Percentiles rank a stretch among this genome's conserved stretches.
Conservation (phyloP, 306 rosid species). For the Sechiopsis laciniata region DNA sequence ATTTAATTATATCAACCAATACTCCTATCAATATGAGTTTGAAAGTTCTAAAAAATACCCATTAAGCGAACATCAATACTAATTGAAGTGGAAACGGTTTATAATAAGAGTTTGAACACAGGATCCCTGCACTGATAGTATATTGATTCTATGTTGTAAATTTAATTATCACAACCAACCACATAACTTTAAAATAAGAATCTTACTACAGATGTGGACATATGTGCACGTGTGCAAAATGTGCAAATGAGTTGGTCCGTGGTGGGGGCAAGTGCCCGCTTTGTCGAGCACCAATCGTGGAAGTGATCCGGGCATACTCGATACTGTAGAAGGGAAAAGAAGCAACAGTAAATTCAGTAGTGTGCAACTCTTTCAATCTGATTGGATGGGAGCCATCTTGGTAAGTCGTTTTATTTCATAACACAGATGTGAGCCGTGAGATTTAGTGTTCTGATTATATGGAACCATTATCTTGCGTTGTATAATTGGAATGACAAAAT, state of each 20-base stretch:
- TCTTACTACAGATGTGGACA: slow-evolving; percentile 84
- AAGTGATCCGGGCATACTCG: slow-evolving; percentile 98
- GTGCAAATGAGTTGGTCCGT: slow-evolving; percentile 90
- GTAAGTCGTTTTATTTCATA: slow-evolving; percentile 23
- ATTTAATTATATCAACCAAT: no score
- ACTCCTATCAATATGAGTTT: no score
- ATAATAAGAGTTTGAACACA: no score
- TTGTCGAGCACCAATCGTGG: slow-evolving; percentile 94
- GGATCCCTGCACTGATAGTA: no score
- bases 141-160: no score
- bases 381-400: not conserved
- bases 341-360: slow-evolving; percentile 12
- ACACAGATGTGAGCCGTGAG: slow-evolving; percentile 7
- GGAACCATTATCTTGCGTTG: slow-evolving; percentile 41
- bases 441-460: slow-evolving; percentile 52
- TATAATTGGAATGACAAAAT: slow-evolving; percentile 68
- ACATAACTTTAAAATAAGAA: not conserved
- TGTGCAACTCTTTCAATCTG: not conserved
- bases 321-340: slow-evolving; percentile 58
- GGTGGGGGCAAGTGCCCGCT: slow-evolving; percentile 99
- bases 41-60: no score
- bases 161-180: no score
- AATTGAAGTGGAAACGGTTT: no score
- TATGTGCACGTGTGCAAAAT: slow-evolving; percentile 98
- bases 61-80: no score